phyloP scores from a whole-genome alignment of 116 monocot genomes.

The Zostera marina region DNA sequence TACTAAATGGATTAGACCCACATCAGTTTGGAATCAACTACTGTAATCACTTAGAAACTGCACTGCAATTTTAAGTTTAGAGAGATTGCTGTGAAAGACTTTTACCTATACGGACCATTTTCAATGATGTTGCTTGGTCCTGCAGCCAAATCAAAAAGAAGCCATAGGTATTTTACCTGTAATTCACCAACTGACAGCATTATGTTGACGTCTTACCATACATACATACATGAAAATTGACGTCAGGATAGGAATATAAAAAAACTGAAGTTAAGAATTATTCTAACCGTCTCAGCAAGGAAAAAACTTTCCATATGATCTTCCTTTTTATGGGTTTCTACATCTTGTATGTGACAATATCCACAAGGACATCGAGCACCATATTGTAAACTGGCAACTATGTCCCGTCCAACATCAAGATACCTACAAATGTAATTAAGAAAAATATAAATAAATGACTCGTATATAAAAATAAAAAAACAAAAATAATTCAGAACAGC shows the following conservation, averaged over 20 bases:
- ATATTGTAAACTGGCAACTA: constrained; percentile 81
- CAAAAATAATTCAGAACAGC: too few species aligned
- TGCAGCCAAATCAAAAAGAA: constrained; percentile 96
- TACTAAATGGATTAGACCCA: too few species aligned
- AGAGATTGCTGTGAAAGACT: neutral
- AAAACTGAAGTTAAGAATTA: neutral
- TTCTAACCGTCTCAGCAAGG: constrained; percentile 79
- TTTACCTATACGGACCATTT: constrained; percentile 90
- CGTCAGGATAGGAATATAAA: neutral
- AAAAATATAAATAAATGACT: neutral
- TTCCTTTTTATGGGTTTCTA: constrained; percentile 81
- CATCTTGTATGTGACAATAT: constrained; percentile 92
- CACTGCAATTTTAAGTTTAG: neutral
- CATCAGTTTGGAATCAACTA: too few species aligned
- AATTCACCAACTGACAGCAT: constrained; percentile 1
- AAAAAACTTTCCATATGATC: constrained; percentile 99
- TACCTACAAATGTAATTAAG: constrained; percentile 30
- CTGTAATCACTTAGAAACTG: neutral
- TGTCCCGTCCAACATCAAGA: constrained; percentile 82
- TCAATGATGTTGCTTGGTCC: constrained; percentile 95
- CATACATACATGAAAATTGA: neutral
- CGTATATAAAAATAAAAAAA: too few species aligned
- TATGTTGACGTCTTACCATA: too few species aligned
- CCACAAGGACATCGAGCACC: constrained; percentile 87
- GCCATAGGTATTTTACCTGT: constrained; percentile 97